Evolutionary conservation across 208 protist genomes (phyloP), one percentile per base, ranked within the genome.

Genomic region (Histomonas meleagridis): DNA sequence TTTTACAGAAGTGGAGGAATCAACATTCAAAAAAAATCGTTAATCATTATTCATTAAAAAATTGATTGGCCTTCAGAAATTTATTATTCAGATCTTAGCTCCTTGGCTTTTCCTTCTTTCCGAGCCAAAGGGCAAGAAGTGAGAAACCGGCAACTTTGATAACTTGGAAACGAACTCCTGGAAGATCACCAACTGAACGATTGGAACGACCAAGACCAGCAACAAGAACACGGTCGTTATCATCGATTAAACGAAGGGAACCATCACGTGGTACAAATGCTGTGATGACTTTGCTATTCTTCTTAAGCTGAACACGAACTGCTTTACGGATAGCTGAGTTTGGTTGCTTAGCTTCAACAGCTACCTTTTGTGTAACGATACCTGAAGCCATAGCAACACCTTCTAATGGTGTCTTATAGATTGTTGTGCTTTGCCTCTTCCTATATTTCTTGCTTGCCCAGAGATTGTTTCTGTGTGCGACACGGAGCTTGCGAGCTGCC

Each of bases 261-360:
- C 98, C 98, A 95, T 99, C 98, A 78, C 96, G 95, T 92, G 98
- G 98, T 60, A 99, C 98, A 96, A 99, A 99, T 91, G 98, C 98
- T 91, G 98, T 97, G 94, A 99, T 98, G 94, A 98, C 99, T 97
- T 99, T 99, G 94, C 97, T 97, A 96, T 99, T 99, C 97, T 99
- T 99, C 96, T 99, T 99, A 69, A 99, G 96, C 96, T 99, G 98
- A 91, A 99, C 98, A 95, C 98, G 97, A 79, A 99, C 98, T 95
- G 98, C 99, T 96, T 99, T 99, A 96, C 98, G 98, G 94, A 99
- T 98, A 91, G 98, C 98, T 93, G 98, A 99, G 97, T 99, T 99
- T 93, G 98, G 98, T 97, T 99, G 98, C 95, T 99, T 99, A 76
- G 98, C 97, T 94, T 98, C 98, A 94, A 99, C 97, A 94, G 98